Evolutionary conservation across 2,329 filamentous ascomycete species (phyloP).

Genomic region (Cordyceps tenuipes): DNA sequence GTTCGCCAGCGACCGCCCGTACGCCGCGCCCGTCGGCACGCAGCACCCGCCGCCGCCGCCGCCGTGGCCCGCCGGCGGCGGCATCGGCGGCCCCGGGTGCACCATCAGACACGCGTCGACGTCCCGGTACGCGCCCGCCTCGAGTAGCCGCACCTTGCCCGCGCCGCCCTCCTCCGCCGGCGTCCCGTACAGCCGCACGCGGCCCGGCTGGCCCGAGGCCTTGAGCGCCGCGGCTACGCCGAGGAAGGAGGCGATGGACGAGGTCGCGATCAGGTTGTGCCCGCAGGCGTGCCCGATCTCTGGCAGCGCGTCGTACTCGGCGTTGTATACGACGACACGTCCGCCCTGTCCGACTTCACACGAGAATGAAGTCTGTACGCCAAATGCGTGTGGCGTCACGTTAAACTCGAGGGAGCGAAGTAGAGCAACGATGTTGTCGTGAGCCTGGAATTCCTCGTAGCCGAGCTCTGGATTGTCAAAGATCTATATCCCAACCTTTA

Average conservation of each 20-base stretch:
- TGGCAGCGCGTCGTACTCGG: slow-evolving; percentile 41
- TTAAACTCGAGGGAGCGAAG: not conserved
- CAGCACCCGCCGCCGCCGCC: not conserved
- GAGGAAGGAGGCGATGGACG: slow-evolving; percentile 32
- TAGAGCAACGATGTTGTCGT: not conserved
- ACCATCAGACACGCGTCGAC: not conserved
- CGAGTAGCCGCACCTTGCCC: slow-evolving; percentile 27
- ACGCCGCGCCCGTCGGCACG: not conserved
- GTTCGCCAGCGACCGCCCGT: not conserved
- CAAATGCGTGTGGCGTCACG: not conserved
- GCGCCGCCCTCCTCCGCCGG: slow-evolving; percentile 36
- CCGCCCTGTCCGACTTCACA: slow-evolving; percentile 14
- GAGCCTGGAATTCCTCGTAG: slow-evolving; percentile 1
- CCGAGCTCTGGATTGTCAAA: not conserved
- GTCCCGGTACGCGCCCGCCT: slow-evolving; percentile 21
- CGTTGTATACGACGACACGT: slow-evolving; percentile 14
- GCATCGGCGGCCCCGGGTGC: slow-evolving; percentile 10
- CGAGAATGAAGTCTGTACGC: not conserved
- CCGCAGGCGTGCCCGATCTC: slow-evolving; percentile 38
- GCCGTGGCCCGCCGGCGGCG: slow-evolving; percentile 15
- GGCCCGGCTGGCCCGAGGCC: slow-evolving; percentile 20
- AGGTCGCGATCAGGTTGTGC: slow-evolving; percentile 37
- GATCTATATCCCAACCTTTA: not conserved
- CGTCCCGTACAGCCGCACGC: slow-evolving; percentile 31
- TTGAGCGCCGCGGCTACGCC: slow-evolving; percentile 11